These are phyloP conservation scores for Ananas comosus DNA, from an alignment of 176 grass and related monocot genomes.

Conservation along the genomic window DNA sequence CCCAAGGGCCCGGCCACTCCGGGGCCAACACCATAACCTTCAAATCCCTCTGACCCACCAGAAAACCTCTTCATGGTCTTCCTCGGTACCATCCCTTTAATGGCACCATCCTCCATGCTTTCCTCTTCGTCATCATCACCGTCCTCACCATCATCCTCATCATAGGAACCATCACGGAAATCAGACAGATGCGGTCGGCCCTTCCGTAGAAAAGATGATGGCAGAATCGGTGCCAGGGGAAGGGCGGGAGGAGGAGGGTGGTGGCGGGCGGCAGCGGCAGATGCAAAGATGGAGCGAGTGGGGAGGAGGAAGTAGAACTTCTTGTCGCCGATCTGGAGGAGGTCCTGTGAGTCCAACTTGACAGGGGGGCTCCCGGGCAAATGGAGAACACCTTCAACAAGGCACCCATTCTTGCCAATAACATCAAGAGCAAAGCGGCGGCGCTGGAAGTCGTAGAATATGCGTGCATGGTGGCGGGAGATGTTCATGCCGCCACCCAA, in stretches of 20 bases:
- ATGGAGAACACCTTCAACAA: constrained; percentile 75
- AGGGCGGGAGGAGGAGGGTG: constrained; percentile 34
- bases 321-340: constrained; percentile 92
- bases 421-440: constrained; percentile 82
- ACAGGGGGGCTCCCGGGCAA: constrained; percentile 56
- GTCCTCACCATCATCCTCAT: constrained; percentile 38
- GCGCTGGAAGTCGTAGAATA: constrained; percentile 89
- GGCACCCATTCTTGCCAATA: constrained; percentile 84
- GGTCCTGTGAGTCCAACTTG: constrained; percentile 82
- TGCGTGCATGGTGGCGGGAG: constrained; percentile 75
- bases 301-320: constrained; percentile 88
- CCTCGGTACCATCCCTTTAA: constrained; percentile 29
- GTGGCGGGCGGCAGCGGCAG: constrained; percentile 34
- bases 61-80: constrained; percentile 38
- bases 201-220: constrained; percentile 21
- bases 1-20: constrained; percentile 37
- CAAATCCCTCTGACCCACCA: constrained; percentile 30
- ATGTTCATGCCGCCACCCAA: constrained; percentile 86
- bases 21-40: constrained; percentile 36
- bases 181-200: constrained; percentile 37
- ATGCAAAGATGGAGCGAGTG: constrained; percentile 57
- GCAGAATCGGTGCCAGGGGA: constrained; percentile 5
- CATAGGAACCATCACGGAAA: constrained; percentile 37
- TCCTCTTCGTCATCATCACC: constrained; percentile 20
- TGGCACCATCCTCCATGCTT: constrained; percentile 31